Conservation (phyloP, 768 basidiomycete genomes). For the Collybia mongolica region DNA sequence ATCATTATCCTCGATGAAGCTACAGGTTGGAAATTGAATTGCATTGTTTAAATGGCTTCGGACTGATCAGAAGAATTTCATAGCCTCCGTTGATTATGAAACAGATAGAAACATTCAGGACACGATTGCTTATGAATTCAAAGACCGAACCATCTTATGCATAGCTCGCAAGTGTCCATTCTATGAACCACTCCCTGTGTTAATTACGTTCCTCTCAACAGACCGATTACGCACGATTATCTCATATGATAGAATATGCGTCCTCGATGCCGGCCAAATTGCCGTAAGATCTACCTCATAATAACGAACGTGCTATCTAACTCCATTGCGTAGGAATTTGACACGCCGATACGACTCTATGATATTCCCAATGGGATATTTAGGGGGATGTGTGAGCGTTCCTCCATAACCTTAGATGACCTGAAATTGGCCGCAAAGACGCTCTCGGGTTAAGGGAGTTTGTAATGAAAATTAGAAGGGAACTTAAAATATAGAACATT, state of each 20-base stretch:
- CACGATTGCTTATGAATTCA: conserved; percentile 84
- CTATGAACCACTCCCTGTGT: neutral
- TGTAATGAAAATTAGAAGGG: too few species aligned
- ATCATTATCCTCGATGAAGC: conserved; percentile 91
- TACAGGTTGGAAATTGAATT: conserved; percentile 45
- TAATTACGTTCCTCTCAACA: conserved; percentile 17
- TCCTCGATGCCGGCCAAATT: conserved; percentile 79
- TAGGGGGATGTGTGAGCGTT: conserved; percentile 82
- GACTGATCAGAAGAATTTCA: neutral
- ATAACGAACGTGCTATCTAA: neutral
- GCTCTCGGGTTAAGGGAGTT: too few species aligned
- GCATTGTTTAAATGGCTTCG: neutral
- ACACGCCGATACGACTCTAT: conserved; percentile 72
- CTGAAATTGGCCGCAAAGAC: conserved; percentile 43
- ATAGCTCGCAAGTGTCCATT: conserved; percentile 67
- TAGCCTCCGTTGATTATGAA: conserved; percentile 86
- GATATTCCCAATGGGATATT: conserved; percentile 63
- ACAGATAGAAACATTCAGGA: conserved; percentile 91
- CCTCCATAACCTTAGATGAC: conserved; percentile 74
- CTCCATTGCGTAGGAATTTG: conserved; percentile 59
- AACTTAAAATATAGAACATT: too few species aligned
- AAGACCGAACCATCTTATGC: conserved; percentile 80
- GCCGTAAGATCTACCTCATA: conserved; percentile 42
- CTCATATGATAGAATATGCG: conserved; percentile 85
- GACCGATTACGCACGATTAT: conserved; percentile 89